Evolutionary conservation across 1,284 basidiomycete species (phyloP), one percentile per base, ranked within the genome.

Genomic region (Acaromyces ingoldii): DNA sequence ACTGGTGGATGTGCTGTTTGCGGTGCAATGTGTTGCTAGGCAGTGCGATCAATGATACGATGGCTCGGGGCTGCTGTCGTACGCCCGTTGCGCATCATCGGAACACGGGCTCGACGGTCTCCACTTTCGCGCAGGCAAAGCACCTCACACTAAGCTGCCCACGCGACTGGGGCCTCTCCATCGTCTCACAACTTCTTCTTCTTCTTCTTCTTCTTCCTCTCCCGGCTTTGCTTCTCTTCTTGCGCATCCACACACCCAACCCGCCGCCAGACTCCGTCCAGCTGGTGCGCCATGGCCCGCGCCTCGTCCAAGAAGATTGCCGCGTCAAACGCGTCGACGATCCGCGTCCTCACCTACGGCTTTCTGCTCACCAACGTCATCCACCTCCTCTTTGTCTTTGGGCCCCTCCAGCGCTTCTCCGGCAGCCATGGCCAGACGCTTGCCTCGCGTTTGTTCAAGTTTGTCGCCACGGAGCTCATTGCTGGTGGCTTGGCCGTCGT

Each of bases 231-330:
- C 41, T 83, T 82, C 72, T 87, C 86, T 0, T 15, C 34, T 45
- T 4, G 34, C 26, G 25, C 34, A 28, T 29, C 34, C 42, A 3
- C n/a, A n/a, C n/a, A n/a, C n/a, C n/a, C n/a, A n/a, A n/a, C n/a
- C n/a, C n/a, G n/a, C n/a, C n/a, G n/a, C n/a, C n/a, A n/a, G n/a
- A n/a, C n/a, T n/a, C 58, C 85, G 83, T 29, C 85, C 91, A n/a
- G n/a, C n/a, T n/a, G n/a, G 67, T 91, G 96, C 77, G 92, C 91
- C 6, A 45, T 45, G 46, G 46, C 46, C 19, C 29, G 36, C 28
- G 46, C 46, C 13, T 45, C 51, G 26, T 49, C 51, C 13, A 60
- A 70, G 56, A 54, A 65, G 55, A 34, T 65, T 43, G 60, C 68
- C 6, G 53, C 64, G 10, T 57, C 55, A 41, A 72, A 72, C 51